phyloP scores from a whole-genome alignment of 1,284 basidiomycete genomes.

The Xanthoconium separans region DNA sequence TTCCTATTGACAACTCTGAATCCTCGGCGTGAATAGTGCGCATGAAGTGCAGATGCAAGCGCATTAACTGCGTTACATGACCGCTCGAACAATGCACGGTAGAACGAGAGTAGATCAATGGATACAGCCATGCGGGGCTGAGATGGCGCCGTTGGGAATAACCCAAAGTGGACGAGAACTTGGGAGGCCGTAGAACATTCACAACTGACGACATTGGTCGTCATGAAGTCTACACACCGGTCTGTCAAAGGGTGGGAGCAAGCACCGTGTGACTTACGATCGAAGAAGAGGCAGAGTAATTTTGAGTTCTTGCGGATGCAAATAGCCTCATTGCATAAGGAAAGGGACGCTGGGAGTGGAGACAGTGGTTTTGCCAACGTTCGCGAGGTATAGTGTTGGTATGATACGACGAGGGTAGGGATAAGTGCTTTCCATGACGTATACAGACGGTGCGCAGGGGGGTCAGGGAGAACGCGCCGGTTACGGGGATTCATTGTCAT shows the following conservation, averaged over 20 bases:
- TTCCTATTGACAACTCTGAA: not conserved
- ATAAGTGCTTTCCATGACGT: not conserved
- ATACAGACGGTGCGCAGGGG: not conserved
- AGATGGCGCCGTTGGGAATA: slow-evolving; percentile 1
- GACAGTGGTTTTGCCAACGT: not conserved
- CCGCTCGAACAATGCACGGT: slow-evolving; percentile 4
- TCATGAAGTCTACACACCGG: not conserved
- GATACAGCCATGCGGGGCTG: slow-evolving; percentile 10
- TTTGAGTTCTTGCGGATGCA: not conserved
- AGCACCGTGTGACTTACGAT: not conserved
- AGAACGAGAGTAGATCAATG: slow-evolving; percentile 2
- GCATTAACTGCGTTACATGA: slow-evolving; percentile 7
- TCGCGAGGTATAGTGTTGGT: not conserved
- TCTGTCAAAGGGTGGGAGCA: not conserved
- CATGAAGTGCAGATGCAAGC: not conserved
- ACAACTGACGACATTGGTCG: not conserved
- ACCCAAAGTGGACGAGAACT: slow-evolving; percentile 1
- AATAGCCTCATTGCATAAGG: not conserved
- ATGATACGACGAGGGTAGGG: not conserved
- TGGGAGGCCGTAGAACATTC: not conserved
- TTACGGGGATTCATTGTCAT: not conserved
- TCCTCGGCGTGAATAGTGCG: not conserved
- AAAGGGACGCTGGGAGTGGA: not conserved
- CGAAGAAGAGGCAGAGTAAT: slow-evolving; percentile 1
- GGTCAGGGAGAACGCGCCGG: not conserved